Base-by-base conservation (phyloP, 768 basidiomycete genomes). In the Tricholoma terreum region DNA sequence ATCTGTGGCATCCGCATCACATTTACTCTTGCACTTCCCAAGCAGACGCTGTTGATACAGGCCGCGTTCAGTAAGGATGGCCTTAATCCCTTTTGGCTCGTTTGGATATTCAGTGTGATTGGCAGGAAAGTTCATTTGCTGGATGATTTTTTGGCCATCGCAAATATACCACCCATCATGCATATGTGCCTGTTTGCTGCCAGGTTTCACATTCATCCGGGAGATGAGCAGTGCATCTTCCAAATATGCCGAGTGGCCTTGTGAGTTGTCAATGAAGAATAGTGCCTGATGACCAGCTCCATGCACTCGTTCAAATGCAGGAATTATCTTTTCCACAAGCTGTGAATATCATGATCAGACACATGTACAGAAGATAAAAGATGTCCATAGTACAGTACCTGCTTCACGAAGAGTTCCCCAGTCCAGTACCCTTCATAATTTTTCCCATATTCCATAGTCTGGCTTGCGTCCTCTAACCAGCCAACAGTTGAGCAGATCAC, bases 401-500 rank as follows among this genome's bases (percentile, higher is more conserved):
- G 73, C 59, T 69, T 69, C 10, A 67, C 56, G 52, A 73, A 71
- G 65, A 72, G 43, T 65, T 72, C 55, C 5, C 55, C 55, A 14
- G 45, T 0, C 73, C 71, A 11, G 66, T n/a, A n/a, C n/a, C n/a
- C n/a, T n/a, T n/a, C n/a, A n/a, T n/a, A n/a, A n/a, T n/a, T n/a
- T n/a, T n/a, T 65, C n/a, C n/a, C n/a, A n/a, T n/a, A n/a, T n/a
- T n/a, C n/a, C n/a, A n/a, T n/a, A n/a, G n/a, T n/a, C n/a, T 73
- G 64, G 12, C 69, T 61, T 10, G 69, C 72, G 3, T 69, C 68
- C 1, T 24, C 11, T n/a, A 75, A 35, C 55, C 64, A 66, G 1
- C 74, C 73, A 58, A 67, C 46, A 11, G 65, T 71, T 52, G 66
- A 72, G 52, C 70, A 69, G 15, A 77, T 73, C 8, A 73, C 63